These are phyloP conservation scores for Keithomyces neogunnii DNA, from an alignment of 2,329 filamentous ascomycete species.

Conservation along the genomic window DNA sequence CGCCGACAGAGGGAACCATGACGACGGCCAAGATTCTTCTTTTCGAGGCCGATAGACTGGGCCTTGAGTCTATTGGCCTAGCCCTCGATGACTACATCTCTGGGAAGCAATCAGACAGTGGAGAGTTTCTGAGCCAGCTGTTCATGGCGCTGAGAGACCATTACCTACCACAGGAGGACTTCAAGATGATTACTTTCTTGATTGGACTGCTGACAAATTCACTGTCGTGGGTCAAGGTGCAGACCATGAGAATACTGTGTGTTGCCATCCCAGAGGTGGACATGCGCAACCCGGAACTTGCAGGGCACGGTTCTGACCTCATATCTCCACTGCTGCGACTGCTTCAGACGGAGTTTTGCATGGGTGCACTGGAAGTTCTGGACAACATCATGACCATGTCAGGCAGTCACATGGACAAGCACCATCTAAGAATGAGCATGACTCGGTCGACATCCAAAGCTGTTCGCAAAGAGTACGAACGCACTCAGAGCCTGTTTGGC, in stretches of 20 bases:
- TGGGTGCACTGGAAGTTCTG: slow-evolving; percentile 82
- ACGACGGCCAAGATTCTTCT: slow-evolving; percentile 62
- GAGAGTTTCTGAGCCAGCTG: slow-evolving; percentile 69
- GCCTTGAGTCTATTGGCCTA: slow-evolving; percentile 56
- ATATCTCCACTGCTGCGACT: slow-evolving; percentile 87
- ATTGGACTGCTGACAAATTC: slow-evolving; percentile 88
- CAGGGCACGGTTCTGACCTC: slow-evolving; percentile 84
- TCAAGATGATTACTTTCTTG: slow-evolving; percentile 78
- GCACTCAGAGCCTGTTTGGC: slow-evolving; percentile 88
- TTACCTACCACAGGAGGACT: slow-evolving; percentile 77
- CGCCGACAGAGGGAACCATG: slow-evolving; percentile 45
- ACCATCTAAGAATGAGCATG: slow-evolving; percentile 98
- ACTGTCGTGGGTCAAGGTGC: slow-evolving; percentile 80
- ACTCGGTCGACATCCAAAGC: slow-evolving; percentile 77
- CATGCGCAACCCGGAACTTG: slow-evolving; percentile 85
- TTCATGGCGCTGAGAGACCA: slow-evolving; percentile 65
- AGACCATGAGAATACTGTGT: slow-evolving; percentile 85
- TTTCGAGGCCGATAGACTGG: slow-evolving; percentile 64
- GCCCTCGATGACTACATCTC: slow-evolving; percentile 64
- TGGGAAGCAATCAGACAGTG: slow-evolving; percentile 55
- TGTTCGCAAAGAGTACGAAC: slow-evolving; percentile 88
- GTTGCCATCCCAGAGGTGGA: slow-evolving; percentile 82
- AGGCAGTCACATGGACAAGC: slow-evolving; percentile 83
- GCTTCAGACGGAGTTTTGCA: slow-evolving; percentile 87
- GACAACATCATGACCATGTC: slow-evolving; percentile 95